These are phyloP conservation scores for Trichoderma guizhouense DNA, from an alignment of 2,329 filamentous ascomycete species.

Conservation along the genomic window DNA sequence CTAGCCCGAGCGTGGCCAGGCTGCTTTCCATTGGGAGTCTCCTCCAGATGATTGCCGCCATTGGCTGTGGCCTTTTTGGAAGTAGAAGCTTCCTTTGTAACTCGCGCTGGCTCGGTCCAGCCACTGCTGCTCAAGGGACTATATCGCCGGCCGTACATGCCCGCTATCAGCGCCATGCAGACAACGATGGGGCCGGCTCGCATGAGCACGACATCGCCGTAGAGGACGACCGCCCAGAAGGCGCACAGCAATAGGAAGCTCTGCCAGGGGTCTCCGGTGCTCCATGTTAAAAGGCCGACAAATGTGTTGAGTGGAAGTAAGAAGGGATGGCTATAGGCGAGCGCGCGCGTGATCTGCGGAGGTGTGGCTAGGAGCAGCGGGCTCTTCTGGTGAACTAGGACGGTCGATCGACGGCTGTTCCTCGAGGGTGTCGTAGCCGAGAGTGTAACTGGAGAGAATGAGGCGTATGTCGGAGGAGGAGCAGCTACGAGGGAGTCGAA, in stretches of 20 bases:
- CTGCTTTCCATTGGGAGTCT: slow-evolving; percentile 28
- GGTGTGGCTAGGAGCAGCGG: slow-evolving; percentile 89
- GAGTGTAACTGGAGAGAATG: slow-evolving; percentile 83
- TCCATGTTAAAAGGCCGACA: slow-evolving; percentile 87
- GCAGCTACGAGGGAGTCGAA: slow-evolving; percentile 37
- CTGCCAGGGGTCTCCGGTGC: slow-evolving; percentile 90
- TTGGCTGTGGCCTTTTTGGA: slow-evolving; percentile 20
- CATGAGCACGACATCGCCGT: slow-evolving; percentile 78
- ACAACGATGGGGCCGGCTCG: slow-evolving; percentile 80
- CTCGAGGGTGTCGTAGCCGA: slow-evolving; percentile 61
- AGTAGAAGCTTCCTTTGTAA: slow-evolving; percentile 29
- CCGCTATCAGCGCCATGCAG: slow-evolving; percentile 74
- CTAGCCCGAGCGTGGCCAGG: slow-evolving; percentile 42
- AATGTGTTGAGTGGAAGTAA: slow-evolving; percentile 83
- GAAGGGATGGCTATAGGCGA: slow-evolving; percentile 95
- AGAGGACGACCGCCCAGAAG: slow-evolving; percentile 85
- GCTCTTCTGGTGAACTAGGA: slow-evolving; percentile 95
- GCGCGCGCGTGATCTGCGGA: slow-evolving; percentile 86
- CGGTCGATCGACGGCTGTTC: slow-evolving; percentile 73
- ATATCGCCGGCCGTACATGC: slow-evolving; percentile 89
- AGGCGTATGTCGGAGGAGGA: slow-evolving; percentile 70
- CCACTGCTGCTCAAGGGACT: slow-evolving; percentile 85
- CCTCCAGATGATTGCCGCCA: slow-evolving; percentile 27
- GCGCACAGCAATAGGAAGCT: slow-evolving; percentile 82
- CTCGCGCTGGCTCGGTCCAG: slow-evolving; percentile 54